These are phyloP conservation scores for Thielaviopsis euricoi DNA, from an alignment of 2,329 filamentous ascomycete species.

Conservation along the genomic window DNA sequence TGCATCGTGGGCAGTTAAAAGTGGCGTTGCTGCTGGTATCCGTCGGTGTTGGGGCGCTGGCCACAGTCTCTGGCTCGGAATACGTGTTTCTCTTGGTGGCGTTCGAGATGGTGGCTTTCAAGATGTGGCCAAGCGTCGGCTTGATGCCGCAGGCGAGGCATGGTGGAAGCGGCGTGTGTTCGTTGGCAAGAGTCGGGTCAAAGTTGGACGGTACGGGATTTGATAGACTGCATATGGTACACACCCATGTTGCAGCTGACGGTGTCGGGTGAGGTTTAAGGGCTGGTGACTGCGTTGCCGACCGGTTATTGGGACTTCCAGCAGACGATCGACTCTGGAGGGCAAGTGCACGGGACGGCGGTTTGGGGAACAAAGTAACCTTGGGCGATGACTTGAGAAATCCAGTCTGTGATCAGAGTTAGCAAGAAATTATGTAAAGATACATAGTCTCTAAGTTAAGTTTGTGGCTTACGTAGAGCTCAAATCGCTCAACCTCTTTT, in stretches of 20 bases:
- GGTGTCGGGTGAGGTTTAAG: not conserved
- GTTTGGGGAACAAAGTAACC: constrained; percentile 74
- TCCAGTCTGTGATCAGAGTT: constrained; percentile 35
- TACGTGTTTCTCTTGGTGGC: constrained; percentile 36
- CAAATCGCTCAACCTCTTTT: constrained; percentile 77
- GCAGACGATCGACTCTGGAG: constrained; percentile 1
- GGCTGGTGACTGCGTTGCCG: not conserved
- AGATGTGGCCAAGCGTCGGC: constrained; percentile 61
- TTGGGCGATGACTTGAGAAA: constrained; percentile 94
- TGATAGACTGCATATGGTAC: constrained; percentile 87
- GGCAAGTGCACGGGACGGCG: constrained; percentile 40
- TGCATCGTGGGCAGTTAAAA: constrained; percentile 70
- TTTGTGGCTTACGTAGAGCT: constrained; percentile 55
- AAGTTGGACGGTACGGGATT: constrained; percentile 90
- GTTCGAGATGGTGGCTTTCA: constrained; percentile 74
- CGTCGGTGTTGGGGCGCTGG: not conserved
- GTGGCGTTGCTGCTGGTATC: constrained; percentile 11
- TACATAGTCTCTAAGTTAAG: constrained; percentile 1
- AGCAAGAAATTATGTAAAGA: not conserved
- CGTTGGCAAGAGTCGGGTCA: constrained; percentile 64
- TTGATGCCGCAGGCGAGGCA: constrained; percentile 92
- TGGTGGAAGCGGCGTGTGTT: constrained; percentile 65
- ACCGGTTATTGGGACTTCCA: not conserved
- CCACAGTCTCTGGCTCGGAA: not conserved
- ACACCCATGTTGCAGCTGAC: constrained; percentile 71